These are phyloP conservation scores for Hypoxylon trugodes DNA, from an alignment of 495 filamentous ascomycete genomes.

Conservation along the genomic window DNA sequence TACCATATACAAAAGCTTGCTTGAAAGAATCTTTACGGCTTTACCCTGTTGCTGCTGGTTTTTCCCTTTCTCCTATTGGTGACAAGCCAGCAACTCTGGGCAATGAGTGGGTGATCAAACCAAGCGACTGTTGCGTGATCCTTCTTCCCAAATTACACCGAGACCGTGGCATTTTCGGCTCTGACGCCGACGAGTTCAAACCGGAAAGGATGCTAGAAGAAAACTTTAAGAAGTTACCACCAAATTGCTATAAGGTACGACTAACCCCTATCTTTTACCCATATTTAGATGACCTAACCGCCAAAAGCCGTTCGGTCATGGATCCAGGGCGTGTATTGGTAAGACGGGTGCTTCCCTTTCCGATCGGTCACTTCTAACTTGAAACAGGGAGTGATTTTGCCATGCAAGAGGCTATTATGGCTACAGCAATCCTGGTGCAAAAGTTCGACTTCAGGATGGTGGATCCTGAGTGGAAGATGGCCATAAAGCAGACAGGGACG, in stretches of 20 bases:
- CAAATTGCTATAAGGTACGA: not conserved
- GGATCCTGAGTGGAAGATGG: not conserved
- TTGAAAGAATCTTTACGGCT: not conserved
- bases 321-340: not conserved
- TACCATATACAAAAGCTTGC: not conserved
- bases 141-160: not conserved
- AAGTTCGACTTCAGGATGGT: not conserved
- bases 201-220: not conserved
- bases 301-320: not conserved
- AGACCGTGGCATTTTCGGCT: not conserved
- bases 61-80: not conserved
- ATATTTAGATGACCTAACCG: too few species aligned
- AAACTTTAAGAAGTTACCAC: not conserved
- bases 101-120: too few species aligned
- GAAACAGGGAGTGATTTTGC: not conserved
- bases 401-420: not conserved
- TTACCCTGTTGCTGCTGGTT: not conserved
- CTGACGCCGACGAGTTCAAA: not conserved
- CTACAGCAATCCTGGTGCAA: not conserved
- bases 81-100: too few species aligned
- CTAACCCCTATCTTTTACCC: too few species aligned
- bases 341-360: too few species aligned
- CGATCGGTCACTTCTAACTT: too few species aligned
- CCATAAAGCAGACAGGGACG: not conserved
- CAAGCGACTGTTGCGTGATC: too few species aligned